These are phyloP conservation scores for Xylariaceae sp. DNA, from an alignment of 2,329 filamentous ascomycete genomes.

Conservation along the genomic window DNA sequence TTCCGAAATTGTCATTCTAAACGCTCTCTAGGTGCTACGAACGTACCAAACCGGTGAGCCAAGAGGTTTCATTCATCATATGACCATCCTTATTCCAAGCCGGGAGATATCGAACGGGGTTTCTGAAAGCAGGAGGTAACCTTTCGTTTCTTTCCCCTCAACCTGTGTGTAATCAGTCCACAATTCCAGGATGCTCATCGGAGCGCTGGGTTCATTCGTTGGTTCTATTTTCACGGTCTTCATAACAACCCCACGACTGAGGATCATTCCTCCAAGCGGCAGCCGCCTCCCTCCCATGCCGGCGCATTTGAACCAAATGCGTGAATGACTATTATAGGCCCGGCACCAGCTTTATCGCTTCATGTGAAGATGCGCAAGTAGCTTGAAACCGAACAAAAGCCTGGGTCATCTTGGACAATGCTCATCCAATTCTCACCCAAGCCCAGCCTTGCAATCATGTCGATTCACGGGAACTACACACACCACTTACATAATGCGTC, in stretches of 20 bases:
- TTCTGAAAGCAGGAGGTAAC: neutral
- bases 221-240: neutral
- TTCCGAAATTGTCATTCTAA: no score
- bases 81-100: neutral
- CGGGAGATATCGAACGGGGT: neutral
- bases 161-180: neutral
- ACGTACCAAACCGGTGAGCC: no score
- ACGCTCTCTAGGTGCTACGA: no score
- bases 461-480: no score
- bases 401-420: no score
- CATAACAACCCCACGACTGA: neutral
- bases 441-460: no score
- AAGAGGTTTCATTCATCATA: neutral
- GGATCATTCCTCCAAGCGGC: constrained; percentile 1
- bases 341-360: neutral
- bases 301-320: neutral
- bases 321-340: no score
- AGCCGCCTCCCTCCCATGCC: neutral
- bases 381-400: neutral
- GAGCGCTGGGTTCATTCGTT: neutral
- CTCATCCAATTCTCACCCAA: no score
- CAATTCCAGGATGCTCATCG: neutral
- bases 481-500: no score
- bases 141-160: neutral
- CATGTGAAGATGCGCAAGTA: neutral